phyloP scores from a whole-genome alignment of 2,329 filamentous ascomycete genomes.

The Penicillium paneum region DNA sequence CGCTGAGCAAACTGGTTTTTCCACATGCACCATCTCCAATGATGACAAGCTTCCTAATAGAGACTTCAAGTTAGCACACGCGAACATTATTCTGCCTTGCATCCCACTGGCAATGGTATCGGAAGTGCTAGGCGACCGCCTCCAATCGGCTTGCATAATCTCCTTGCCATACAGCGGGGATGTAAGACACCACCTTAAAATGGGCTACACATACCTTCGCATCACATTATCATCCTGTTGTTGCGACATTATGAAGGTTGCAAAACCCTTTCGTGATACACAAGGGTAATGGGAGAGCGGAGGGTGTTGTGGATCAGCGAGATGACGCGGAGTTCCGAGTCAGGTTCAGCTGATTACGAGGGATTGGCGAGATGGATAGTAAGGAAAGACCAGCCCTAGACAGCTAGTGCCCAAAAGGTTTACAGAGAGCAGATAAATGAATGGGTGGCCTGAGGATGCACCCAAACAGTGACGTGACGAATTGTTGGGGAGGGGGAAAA shows the following conservation, averaged over 20 bases:
- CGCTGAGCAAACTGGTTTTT: conserved; percentile 94
- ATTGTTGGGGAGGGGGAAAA: conserved; percentile 23
- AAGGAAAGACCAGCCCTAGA: conserved; percentile 12
- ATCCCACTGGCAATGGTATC: conserved; percentile 3
- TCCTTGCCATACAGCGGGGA: not conserved
- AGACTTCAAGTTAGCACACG: conserved; percentile 17
- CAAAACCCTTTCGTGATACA: conserved; percentile 2
- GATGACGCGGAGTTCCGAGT: conserved; percentile 8
- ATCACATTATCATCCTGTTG: conserved; percentile 43
- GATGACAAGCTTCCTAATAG: conserved; percentile 82
- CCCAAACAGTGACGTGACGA: conserved; percentile 19
- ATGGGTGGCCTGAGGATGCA: conserved; percentile 18
- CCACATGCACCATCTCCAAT: conserved; percentile 97
- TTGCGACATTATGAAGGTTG: conserved; percentile 36
- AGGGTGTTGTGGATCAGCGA: conserved; percentile 12
- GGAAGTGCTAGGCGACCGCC: conserved; percentile 1
- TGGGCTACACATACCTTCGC: conserved; percentile 54
- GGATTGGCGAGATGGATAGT: conserved; percentile 13
- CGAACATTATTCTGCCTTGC: not conserved
- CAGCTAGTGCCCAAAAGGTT: conserved; percentile 14
- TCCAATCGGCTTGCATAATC: conserved; percentile 4
- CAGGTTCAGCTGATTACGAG: conserved; percentile 14
- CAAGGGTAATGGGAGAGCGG: conserved; percentile 10
- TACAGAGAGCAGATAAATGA: conserved; percentile 4
- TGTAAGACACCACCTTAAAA: conserved; percentile 4